A percentile compares a stretch with the other conserved stretches of the same genome.
Conservation (phyloP, 805 yeast genomes). For the Clavispora carvajalis region DNA sequence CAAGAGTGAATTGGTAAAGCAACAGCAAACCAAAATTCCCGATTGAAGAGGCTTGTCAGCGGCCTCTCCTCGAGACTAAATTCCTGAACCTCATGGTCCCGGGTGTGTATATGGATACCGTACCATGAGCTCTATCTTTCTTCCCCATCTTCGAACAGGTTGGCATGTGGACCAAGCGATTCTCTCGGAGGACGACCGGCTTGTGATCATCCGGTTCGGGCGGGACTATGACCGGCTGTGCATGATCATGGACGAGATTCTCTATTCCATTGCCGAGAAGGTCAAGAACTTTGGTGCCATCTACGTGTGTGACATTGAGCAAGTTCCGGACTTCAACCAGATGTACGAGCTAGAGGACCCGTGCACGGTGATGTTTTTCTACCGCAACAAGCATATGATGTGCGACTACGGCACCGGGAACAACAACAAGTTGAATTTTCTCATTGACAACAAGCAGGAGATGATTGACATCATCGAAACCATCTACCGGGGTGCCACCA, state of each 20-base stretch:
- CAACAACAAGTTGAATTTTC: slow-evolving; percentile 86
- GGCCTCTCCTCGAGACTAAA: too few relatives aligned
- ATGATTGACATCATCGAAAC: slow-evolving; percentile 87
- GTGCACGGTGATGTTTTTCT: slow-evolving; percentile 89
- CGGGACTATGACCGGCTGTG: slow-evolving; percentile 70
- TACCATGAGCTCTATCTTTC: slow-evolving; percentile 17
- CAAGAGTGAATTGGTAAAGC: too few relatives aligned
- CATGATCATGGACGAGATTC: slow-evolving; percentile 84
- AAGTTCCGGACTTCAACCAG: slow-evolving; percentile 82
- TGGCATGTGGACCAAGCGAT: slow-evolving; percentile 97
- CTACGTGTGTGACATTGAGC: slow-evolving; percentile 82
- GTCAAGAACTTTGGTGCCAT: slow-evolving; percentile 84
- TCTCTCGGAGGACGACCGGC: slow-evolving; percentile 78
- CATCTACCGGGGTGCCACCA: slow-evolving; percentile 82
- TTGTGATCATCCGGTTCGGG: slow-evolving; percentile 89
- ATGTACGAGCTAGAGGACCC: slow-evolving; percentile 92
- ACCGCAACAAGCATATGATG: slow-evolving; percentile 92
- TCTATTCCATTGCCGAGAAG: slow-evolving; percentile 74
- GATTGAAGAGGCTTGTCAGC: too few relatives aligned
- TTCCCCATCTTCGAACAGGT: slow-evolving; percentile 17
- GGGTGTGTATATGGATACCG: neutral
- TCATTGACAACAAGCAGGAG: slow-evolving; percentile 73
- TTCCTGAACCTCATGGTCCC: too few relatives aligned
- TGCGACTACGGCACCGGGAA: slow-evolving; percentile 98
- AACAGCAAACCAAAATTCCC: too few relatives aligned